Conservation (phyloP, 768 basidiomycete genomes). For the Suillus alpinus region DNA sequence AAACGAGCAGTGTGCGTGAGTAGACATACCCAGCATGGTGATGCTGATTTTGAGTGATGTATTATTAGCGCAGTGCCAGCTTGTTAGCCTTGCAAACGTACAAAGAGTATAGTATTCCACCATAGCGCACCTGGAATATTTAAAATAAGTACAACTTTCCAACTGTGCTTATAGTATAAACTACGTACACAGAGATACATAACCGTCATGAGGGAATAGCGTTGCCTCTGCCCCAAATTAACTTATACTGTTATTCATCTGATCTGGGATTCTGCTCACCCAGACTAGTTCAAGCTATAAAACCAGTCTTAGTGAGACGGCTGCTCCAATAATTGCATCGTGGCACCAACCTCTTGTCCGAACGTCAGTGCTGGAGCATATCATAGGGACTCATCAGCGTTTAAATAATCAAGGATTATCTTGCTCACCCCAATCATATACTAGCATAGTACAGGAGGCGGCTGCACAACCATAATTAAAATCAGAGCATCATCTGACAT, state of each 20-base stretch:
- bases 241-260: too few relatives aligned
- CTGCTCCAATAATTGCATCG: background rate
- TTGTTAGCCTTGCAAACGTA: background rate
- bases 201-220: background rate
- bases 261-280: background rate
- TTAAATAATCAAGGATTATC: background rate
- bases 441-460: background rate
- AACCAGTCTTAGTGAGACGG: background rate
- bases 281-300: background rate
- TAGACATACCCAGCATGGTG: background rate
- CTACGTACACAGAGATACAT: background rate
- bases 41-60: background rate
- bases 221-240: background rate
- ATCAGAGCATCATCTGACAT: background rate
- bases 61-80: background rate
- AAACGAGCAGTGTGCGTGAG: background rate
- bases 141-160: background rate
- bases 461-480: background rate
- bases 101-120: background rate
- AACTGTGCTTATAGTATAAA: too few relatives aligned
- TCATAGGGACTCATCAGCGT: background rate
- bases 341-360: background rate
- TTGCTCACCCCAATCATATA: background rate
- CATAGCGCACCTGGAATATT: background rate
- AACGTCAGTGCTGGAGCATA: background rate